Evolutionary conservation across 495 filamentous ascomycete species (phyloP), one percentile per base, ranked within the genome.

Genomic region (Cryomyces antarcticus): DNA sequence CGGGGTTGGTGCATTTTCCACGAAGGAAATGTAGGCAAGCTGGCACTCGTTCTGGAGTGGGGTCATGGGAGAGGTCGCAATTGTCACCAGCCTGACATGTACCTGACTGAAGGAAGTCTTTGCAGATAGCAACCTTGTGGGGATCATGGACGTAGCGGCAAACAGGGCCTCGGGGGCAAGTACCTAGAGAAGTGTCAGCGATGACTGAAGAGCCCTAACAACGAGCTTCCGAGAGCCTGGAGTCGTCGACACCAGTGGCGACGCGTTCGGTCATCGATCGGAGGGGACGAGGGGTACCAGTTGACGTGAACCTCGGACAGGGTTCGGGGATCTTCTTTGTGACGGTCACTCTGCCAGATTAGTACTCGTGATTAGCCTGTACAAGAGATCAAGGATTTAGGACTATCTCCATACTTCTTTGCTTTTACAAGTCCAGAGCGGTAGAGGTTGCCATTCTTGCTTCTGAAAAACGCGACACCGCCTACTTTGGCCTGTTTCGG

Each of bases 41-140:
- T 47, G 89, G 84, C 46, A 82, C 82, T 57, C 86, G 74, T 58
- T 95, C 72, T 49, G 85, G 76, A 45, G 73, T 84, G 37, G 84
- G 69, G 33, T 87, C 80, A 71, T 97, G 89, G 47, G 89, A 95
- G 44, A 96, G 71, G 61, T 94, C 85, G 66, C 89, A 97, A 56
- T 71, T 70, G 52, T 76, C 75, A 59, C 85, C 86, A 60, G 72
- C 72, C 44, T 65, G 64, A 64, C 89, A 97, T 49, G 74, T 67
- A 56, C 80, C 81, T 61, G 78, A 82, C 45, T 76, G 69, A 42
- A 95, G 70, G 57, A 78, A 93, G 43, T 78, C 75, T 56, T 78
- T 84, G 75, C 89, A 97, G 39, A 92, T 81, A 34, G 89, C 85
- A 52, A 92, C 84, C 64, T 85, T 89, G 48, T 73, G 69, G 27